Percentiles rank a stretch among this genome's conserved stretches.
Conservation (phyloP, 2,329 filamentous ascomycete species). For the Ophiocordyceps unilateralis region DNA sequence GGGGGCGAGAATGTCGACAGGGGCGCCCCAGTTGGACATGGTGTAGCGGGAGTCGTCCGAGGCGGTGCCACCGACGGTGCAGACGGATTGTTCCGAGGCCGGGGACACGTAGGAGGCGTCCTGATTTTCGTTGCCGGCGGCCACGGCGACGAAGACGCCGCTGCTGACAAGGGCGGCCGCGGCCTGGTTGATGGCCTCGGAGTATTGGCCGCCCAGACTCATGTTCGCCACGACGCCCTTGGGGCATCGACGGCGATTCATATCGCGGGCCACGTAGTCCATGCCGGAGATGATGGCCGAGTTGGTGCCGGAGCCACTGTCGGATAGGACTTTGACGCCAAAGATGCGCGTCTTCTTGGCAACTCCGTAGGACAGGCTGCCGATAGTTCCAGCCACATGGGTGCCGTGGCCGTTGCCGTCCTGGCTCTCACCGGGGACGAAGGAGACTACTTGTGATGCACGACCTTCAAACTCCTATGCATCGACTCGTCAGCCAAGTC, state of each 20-base stretch:
- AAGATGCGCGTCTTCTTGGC: constrained; percentile 20
- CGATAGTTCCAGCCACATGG: constrained; percentile 18
- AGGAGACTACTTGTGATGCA: constrained; percentile 18
- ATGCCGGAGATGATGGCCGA: constrained; percentile 23
- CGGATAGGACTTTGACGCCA: constrained; percentile 20
- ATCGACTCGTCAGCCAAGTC: neutral
- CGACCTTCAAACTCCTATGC: constrained; percentile 19
- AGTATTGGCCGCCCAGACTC: constrained; percentile 28
- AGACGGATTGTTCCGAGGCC: constrained; percentile 22
- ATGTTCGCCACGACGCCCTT: constrained; percentile 29
- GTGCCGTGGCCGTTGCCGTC: constrained; percentile 19
- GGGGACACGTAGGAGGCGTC: constrained; percentile 23
- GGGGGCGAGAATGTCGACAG: constrained; percentile 28
- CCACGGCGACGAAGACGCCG: constrained; percentile 31
- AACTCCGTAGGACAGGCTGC: constrained; percentile 19
- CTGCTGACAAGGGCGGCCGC: constrained; percentile 20
- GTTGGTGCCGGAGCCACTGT: constrained; percentile 15
- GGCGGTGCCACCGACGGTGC: constrained; percentile 28
- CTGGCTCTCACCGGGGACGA: constrained; percentile 10
- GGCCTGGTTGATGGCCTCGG: constrained; percentile 26
- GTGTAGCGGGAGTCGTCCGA: constrained; percentile 16
- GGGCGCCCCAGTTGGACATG: constrained; percentile 28
- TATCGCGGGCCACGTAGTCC: constrained; percentile 19
- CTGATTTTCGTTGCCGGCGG: constrained; percentile 28
- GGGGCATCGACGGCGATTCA: constrained; percentile 15